Percentiles rank a stretch among this genome's conserved stretches.
These are phyloP conservation scores for Fusarium nematophilum DNA, from an alignment of 2,329 filamentous ascomycete genomes.

Conservation along the genomic window DNA sequence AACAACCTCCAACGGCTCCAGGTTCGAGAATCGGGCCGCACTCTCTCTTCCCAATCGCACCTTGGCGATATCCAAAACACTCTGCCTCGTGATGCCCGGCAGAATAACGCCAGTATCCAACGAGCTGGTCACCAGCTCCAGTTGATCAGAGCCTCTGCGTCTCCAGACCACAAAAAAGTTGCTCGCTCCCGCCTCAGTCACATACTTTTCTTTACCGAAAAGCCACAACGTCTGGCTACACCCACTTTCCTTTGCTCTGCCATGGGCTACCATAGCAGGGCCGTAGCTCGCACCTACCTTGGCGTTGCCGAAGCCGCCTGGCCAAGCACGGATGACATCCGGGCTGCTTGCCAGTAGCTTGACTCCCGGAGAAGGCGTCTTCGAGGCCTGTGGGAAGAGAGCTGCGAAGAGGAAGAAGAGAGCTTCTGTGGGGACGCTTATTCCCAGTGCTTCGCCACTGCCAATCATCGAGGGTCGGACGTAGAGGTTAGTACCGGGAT, in stretches of 20 bases:
- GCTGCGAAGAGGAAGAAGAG: no score
- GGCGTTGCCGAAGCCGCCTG: constrained; percentile 71
- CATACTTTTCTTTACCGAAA: constrained; percentile 64
- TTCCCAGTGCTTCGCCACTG: no score
- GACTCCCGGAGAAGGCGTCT: no score
- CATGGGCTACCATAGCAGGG: constrained; percentile 66
- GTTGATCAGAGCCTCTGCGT: not conserved
- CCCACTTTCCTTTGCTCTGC: constrained; percentile 62
- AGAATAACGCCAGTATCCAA: not conserved
- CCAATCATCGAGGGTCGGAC: no score
- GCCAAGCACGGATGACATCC: constrained; percentile 41
- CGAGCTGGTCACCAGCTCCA: not conserved
- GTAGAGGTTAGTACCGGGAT: no score
- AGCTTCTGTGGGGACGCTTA: no score
- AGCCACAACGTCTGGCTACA: constrained; percentile 73
- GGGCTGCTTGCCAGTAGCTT: not conserved
- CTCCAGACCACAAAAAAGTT: constrained; percentile 72
- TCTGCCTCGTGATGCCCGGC: not conserved
- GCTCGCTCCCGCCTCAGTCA: constrained; percentile 71
- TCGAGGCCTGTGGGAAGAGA: no score
- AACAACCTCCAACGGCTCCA: not conserved
- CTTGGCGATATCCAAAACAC: not conserved
- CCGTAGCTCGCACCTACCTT: constrained; percentile 75
- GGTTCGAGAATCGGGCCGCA: no score
- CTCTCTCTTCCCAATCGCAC: not conserved